A percentile compares a stretch with the other conserved stretches of the same genome.
Evolutionary conservation across 1,139 yeast species (phyloP).

Genomic region (Lodderomyces metapsilosis): DNA sequence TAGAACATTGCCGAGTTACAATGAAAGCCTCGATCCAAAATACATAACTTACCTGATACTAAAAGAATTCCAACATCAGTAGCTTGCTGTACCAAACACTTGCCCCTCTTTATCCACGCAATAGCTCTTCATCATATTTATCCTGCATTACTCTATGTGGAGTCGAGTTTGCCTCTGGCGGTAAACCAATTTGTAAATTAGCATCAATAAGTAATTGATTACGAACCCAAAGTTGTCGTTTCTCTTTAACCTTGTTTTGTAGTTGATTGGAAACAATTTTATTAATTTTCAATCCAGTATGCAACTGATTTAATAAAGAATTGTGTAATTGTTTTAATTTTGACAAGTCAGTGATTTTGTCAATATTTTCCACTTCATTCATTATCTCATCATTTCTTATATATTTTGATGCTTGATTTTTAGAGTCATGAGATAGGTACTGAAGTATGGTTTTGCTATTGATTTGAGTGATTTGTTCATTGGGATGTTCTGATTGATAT

Average conservation of each 20-base stretch:
- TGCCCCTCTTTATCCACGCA: no score
- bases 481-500: conserved; percentile 13
- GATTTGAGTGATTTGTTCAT: conserved; percentile 5
- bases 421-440: conserved; percentile 9
- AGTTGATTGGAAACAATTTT: conserved; percentile 45
- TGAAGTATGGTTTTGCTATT: conserved; percentile 10
- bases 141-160: conserved; percentile 28
- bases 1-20: no score
- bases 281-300: conserved; percentile 52
- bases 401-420: conserved; percentile 8
- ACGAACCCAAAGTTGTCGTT: conserved; percentile 49
- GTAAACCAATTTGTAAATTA: conserved; percentile 40
- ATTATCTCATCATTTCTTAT: conserved; percentile 16
- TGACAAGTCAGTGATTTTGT: conserved; percentile 19
- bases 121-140: conserved; percentile 30
- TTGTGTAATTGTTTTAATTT: conserved; percentile 22
- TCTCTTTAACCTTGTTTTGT: conserved; percentile 30
- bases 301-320: conserved; percentile 19
- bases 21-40: no score
- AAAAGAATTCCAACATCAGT: no score
- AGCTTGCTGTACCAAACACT: no score
- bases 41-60: no score
- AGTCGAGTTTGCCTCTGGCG: conserved; percentile 20
- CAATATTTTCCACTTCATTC: conserved; percentile 15
- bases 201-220: conserved; percentile 61